Conservation (phyloP, 1,284 basidiomycete genomes). For the Apiotrichum siamense region DNA sequence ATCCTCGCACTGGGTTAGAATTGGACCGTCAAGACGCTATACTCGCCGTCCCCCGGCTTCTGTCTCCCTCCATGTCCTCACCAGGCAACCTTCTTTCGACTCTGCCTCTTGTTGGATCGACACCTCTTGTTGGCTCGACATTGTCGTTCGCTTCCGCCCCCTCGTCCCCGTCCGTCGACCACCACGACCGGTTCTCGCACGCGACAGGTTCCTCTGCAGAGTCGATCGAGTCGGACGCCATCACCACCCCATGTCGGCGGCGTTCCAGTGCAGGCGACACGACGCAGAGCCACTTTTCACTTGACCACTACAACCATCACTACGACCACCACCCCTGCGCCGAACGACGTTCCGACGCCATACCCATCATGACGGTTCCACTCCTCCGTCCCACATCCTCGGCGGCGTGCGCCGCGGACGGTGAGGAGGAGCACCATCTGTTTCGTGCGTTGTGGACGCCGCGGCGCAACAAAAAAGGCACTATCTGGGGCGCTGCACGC, state of each 20-base stretch:
- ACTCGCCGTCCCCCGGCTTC: no score
- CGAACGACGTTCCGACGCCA: neutral
- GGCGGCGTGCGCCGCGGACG: conserved; percentile 4
- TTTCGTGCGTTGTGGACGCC: neutral
- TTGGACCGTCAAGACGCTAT: no score
- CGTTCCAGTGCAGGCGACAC: neutral
- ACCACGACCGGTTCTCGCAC: neutral
- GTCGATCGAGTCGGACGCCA: conserved; percentile 3
- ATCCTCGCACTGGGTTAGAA: neutral
- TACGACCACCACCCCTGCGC: neutral
- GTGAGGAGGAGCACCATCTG: conserved; percentile 3
- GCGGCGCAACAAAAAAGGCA: neutral
- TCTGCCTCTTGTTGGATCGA: neutral
- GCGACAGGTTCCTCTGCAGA: conserved; percentile 3
- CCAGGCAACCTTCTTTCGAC: neutral
- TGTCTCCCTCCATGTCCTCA: no score
- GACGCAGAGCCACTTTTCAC: neutral
- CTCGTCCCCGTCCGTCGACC: neutral
- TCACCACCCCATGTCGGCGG: conserved; percentile 5
- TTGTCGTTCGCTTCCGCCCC: neutral
- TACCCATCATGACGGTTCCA: neutral
- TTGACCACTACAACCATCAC: neutral
- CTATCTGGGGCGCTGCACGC: neutral
- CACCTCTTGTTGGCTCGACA: neutral
- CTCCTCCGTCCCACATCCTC: neutral